These are phyloP conservation scores for Arachnomyces sp. DNA, from an alignment of 2,329 filamentous ascomycete species.

Conservation along the genomic window DNA sequence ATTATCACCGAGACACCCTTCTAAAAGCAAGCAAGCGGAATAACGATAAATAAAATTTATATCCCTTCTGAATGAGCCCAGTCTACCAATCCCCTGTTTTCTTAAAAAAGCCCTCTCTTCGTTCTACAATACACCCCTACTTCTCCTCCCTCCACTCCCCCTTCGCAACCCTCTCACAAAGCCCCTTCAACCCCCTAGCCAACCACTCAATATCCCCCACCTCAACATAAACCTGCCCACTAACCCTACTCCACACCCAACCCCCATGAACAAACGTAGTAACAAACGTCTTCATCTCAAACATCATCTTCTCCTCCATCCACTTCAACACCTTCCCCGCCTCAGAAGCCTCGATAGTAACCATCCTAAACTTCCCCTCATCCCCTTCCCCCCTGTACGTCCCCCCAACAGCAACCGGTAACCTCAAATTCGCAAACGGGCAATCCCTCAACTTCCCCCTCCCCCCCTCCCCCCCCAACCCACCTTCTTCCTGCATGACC, in stretches of 20 bases:
- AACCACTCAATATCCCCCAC: conserved; percentile 67
- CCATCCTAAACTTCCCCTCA: conserved; percentile 13
- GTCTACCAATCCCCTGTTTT: too few relatives aligned
- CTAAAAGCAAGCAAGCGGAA: not conserved
- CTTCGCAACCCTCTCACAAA: conserved; percentile 46
- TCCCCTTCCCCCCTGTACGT: conserved; percentile 9
- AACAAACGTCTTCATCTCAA: conserved; percentile 64
- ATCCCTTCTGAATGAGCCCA: too few relatives aligned
- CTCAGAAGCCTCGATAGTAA: conserved; percentile 31
- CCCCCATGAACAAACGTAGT: conserved; percentile 53
- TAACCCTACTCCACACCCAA: conserved; percentile 62
- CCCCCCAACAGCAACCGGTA: conserved; percentile 51
- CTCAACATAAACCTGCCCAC: conserved; percentile 78
- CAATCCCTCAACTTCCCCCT: conserved; percentile 49
- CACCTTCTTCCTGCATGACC: conserved; percentile 44
- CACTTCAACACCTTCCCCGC: conserved; percentile 44
- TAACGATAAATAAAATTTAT: too few relatives aligned
- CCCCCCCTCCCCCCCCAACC: conserved; percentile 36
- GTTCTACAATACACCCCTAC: too few relatives aligned
- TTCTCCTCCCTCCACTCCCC: conserved; percentile 26
- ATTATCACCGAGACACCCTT: too few relatives aligned
- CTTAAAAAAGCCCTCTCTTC: too few relatives aligned
- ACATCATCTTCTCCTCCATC: conserved; percentile 47
- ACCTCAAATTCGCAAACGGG: conserved; percentile 61
- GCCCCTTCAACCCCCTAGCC: conserved; percentile 48